Percentiles rank a stretch among this genome's conserved stretches.
phyloP scores from a whole-genome alignment of 2,329 filamentous ascomycete species.

The Elsinoe batatas region DNA sequence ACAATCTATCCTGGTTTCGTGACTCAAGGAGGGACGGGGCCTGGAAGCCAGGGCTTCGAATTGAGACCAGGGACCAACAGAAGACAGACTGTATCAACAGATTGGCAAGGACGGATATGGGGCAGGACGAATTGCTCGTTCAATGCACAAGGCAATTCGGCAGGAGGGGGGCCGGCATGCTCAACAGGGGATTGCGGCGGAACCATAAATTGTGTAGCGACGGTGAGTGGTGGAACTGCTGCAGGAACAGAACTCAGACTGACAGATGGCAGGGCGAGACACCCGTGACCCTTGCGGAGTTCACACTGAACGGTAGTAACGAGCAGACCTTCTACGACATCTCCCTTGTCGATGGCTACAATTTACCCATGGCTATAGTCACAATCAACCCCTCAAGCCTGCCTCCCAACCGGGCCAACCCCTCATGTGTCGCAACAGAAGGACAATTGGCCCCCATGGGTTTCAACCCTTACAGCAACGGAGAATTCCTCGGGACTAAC shows the following conservation, averaged over 20 bases:
- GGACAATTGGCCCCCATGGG: constrained; percentile 44
- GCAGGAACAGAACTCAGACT: constrained; percentile 6
- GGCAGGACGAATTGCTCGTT: constrained; percentile 76
- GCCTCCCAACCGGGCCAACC: constrained; percentile 66
- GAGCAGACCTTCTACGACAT: constrained; percentile 74
- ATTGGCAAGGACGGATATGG: constrained; percentile 79
- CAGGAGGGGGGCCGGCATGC: constrained; percentile 48
- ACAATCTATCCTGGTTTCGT: constrained; percentile 67
- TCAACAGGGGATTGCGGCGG: constrained; percentile 67
- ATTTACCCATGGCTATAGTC: constrained; percentile 57
- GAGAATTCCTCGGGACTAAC: constrained; percentile 52
- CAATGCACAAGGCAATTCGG: constrained; percentile 49
- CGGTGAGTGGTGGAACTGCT: constrained; percentile 43
- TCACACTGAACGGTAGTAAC: constrained; percentile 60
- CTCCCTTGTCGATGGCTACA: constrained; percentile 77
- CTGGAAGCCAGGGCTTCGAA: constrained; percentile 58
- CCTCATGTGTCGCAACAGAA: constrained; percentile 63
- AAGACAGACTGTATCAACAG: constrained; percentile 55
- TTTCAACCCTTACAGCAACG: constrained; percentile 43
- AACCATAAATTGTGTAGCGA: constrained; percentile 56
- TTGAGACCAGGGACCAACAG: constrained; percentile 49
- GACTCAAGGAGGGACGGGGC: constrained; percentile 61
- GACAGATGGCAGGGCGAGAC: constrained; percentile 48
- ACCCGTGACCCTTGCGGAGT: constrained; percentile 70
- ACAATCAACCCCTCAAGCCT: constrained; percentile 45